Evolutionary conservation across 1,284 basidiomycete species (phyloP), one percentile per base, ranked within the genome.

Genomic region (Anthracocystis setariae): DNA sequence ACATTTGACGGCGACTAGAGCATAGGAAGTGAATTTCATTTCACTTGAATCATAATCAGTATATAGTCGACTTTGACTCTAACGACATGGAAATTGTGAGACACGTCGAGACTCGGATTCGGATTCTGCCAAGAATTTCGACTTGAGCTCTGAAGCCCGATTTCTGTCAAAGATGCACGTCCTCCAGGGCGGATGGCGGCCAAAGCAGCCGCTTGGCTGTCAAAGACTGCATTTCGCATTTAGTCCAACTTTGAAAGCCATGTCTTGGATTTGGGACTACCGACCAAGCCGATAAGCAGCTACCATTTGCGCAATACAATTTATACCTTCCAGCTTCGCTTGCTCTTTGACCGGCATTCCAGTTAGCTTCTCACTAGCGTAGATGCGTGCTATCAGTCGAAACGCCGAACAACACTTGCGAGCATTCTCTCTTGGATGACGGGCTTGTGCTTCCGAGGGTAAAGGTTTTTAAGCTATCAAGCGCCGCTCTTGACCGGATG

Each of bases 131-230:
- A 49, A 24, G 33, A 4, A 24, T 39, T 18, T 46, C 37, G 56
- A 58, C 48, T 35, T 51, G 56, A 32, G 56, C 48, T 32, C 47
- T 46, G 8, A n/a, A 24, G 47, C 47, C 47, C 15, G 17, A 21
- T 3, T 37, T 49, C 46, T 43, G 40, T 32, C 32, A 45, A 17
- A 46, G 29, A n/a, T 7, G 12, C 29, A 29, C 5, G 12, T 29
- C 12, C 29, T 33, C 29, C 27, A 46, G 27, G 27, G 40, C 40
- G 8, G n/a, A 5, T 42, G n/a, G 40, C 39, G 5, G 29, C 29
- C 12, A 5, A 29, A 29, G 39, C 40, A 7, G 27, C 39, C 9
- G 10, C 32, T n/a, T 33, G 42, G 35, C 5, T 45, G 43, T 53
- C 51, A 53, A 42, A 45, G 18, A 17, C 42, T 33, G 51, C 40